Percentiles rank a stretch among this genome's conserved stretches.
Evolutionary conservation across 2,329 filamentous ascomycete genomes (phyloP).

Genomic region (Hymenoscyphus occultus): DNA sequence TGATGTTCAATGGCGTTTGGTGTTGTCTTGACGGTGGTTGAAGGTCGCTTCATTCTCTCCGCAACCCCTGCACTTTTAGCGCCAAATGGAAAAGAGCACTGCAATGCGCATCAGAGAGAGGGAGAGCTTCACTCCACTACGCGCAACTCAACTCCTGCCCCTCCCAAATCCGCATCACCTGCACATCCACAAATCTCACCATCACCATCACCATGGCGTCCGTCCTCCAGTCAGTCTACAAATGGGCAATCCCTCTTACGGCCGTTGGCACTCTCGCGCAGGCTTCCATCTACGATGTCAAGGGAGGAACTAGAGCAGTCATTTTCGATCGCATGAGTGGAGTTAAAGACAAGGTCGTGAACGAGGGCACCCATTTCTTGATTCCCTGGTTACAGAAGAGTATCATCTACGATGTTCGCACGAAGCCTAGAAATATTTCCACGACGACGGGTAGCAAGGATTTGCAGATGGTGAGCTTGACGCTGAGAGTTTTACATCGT

Average conservation of each 20-base stretch:
- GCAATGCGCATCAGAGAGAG: background rate
- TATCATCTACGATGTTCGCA: conserved; percentile 95
- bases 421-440: conserved; percentile 94
- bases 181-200: too few relatives aligned
- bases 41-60: conserved; percentile 25
- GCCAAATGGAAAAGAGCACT: conserved; percentile 30
- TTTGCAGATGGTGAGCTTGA: conserved; percentile 99
- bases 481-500: conserved; percentile 88
- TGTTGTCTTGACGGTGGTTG: conserved; percentile 19
- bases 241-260: conserved; percentile 69
- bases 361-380: conserved; percentile 96
- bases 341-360: conserved; percentile 89
- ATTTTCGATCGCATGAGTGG: conserved; percentile 94
- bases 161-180: background rate
- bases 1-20: conserved; percentile 27
- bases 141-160: background rate
- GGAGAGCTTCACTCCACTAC: conserved; percentile 16
- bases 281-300: conserved; percentile 92
- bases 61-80: conserved; percentile 26
- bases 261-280: conserved; percentile 66
- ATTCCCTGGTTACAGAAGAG: conserved; percentile 93
- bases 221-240: conserved; percentile 60
- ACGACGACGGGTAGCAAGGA: conserved; percentile 99
- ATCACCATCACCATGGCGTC: conserved; percentile 42
- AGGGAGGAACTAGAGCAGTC: conserved; percentile 88